phyloP scores from a whole-genome alignment of 2,329 filamentous ascomycete species.

The Cladosporium sp. region DNA sequence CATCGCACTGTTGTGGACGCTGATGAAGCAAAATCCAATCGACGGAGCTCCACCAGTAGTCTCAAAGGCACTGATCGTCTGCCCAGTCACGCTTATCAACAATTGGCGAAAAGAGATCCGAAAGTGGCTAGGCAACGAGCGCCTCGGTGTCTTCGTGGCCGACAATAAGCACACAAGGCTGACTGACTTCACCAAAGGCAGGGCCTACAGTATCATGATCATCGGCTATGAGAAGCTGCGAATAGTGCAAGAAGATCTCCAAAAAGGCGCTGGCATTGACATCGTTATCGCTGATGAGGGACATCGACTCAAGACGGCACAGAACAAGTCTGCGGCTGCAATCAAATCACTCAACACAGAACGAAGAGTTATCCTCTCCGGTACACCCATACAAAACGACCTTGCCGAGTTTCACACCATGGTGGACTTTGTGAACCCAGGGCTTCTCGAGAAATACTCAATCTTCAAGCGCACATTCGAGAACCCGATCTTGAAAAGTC shows the following conservation, averaged over 20 bases:
- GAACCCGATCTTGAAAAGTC: constrained; percentile 57
- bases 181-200: constrained; percentile 65
- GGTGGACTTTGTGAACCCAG: constrained; percentile 65
- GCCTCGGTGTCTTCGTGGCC: constrained; percentile 63
- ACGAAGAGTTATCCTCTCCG: constrained; percentile 59
- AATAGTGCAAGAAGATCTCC: constrained; percentile 60
- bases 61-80: constrained; percentile 67
- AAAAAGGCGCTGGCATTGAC: constrained; percentile 59
- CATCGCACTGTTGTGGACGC: constrained; percentile 65
- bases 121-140: constrained; percentile 68
- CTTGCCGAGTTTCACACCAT: constrained; percentile 63
- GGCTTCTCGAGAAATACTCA: constrained; percentile 57
- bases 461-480: constrained; percentile 63
- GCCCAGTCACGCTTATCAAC: constrained; percentile 65
- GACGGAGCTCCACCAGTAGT: constrained; percentile 56
- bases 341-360: constrained; percentile 60
- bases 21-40: constrained; percentile 67
- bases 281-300: constrained; percentile 68
- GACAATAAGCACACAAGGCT: constrained; percentile 57
- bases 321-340: constrained; percentile 63
- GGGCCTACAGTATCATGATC: constrained; percentile 65
- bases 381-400: constrained; percentile 65
- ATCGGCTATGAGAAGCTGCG: constrained; percentile 68
- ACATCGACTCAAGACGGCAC: constrained; percentile 62
- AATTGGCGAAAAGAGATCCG: constrained; percentile 71